Percentiles rank a stretch among this genome's conserved stretches.
phyloP scores from a whole-genome alignment of 1,284 basidiomycete species.

The Boletus smithii region DNA sequence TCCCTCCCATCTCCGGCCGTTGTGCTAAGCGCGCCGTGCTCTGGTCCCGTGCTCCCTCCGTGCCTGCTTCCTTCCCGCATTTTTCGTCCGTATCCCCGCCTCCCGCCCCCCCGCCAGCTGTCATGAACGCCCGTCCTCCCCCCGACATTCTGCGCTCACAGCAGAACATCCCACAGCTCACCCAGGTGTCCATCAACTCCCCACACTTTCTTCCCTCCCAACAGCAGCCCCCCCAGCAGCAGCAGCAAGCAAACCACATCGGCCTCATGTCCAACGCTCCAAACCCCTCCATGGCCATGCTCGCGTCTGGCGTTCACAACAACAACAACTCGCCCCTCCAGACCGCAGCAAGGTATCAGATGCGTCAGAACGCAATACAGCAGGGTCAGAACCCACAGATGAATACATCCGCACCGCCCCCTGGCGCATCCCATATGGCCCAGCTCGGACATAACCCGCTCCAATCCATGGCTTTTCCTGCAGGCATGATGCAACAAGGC shows the following conservation, averaged over 20 bases:
- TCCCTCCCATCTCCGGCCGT: not conserved
- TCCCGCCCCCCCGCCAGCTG: conserved; percentile 6
- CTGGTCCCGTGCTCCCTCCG: not conserved
- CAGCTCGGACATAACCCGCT: conserved; percentile 38
- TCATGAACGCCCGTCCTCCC: conserved; percentile 39
- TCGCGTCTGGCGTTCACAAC: conserved; percentile 24
- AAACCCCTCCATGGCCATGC: conserved; percentile 29
- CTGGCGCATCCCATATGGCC: conserved; percentile 38
- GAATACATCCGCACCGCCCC: conserved; percentile 34
- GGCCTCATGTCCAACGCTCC: conserved; percentile 30
- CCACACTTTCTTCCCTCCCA: conserved; percentile 40
- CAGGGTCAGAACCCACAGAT: conserved; percentile 40
- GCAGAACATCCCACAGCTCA: conserved; percentile 41
- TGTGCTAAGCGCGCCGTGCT: conserved; percentile 7
- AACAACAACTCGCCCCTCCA: conserved; percentile 17
- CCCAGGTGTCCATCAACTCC: conserved; percentile 39
- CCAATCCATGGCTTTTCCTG: conserved; percentile 40
- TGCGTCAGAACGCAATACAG: conserved; percentile 29
- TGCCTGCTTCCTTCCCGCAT: conserved; percentile 2
- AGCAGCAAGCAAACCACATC: conserved; percentile 31
- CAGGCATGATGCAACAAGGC: conserved; percentile 37
- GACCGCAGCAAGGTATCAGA: conserved; percentile 27
- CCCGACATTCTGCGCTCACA: conserved; percentile 44
- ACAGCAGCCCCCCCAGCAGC: conserved; percentile 33
- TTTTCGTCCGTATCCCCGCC: conserved; percentile 6